A percentile compares a stretch with the other conserved stretches of the same genome.
Evolutionary conservation across 2,329 filamentous ascomycete genomes (phyloP).

Genomic region (Didymella pinodella): DNA sequence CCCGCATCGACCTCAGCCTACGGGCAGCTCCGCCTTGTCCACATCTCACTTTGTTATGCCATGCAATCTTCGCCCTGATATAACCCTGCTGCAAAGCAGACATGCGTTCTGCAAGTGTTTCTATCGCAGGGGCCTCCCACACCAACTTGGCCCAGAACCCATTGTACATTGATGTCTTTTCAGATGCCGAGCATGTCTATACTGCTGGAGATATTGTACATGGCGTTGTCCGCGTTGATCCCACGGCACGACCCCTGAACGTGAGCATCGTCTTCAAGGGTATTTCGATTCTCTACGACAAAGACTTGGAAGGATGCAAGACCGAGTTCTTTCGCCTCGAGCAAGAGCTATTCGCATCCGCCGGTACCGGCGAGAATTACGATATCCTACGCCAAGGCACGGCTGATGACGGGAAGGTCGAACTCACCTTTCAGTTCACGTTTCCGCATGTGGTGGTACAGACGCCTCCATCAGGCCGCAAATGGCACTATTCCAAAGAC

Average conservation of each 20-base stretch:
- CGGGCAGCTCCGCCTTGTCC: slow-evolving; percentile 7
- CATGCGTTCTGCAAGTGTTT: slow-evolving; percentile 16
- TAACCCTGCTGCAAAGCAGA: slow-evolving; percentile 1
- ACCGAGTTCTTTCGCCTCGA: slow-evolving; percentile 30
- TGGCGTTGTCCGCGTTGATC: slow-evolving; percentile 32
- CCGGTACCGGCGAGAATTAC: slow-evolving; percentile 28
- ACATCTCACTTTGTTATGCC: slow-evolving; percentile 2
- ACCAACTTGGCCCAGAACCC: slow-evolving; percentile 27
- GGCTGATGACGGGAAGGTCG: slow-evolving; percentile 34
- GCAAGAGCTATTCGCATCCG: slow-evolving; percentile 32
- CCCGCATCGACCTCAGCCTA: slow-evolving; percentile 14
- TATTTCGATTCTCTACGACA: slow-evolving; percentile 23
- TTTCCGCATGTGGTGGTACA: slow-evolving; percentile 32
- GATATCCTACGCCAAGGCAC: slow-evolving; percentile 34
- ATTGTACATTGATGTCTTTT: slow-evolving; percentile 28
- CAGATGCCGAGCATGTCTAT: slow-evolving; percentile 25
- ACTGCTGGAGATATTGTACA: slow-evolving; percentile 33
- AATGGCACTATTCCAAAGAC: slow-evolving; percentile 29
- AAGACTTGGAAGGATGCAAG: slow-evolving; percentile 23
- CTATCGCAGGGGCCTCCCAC: slow-evolving; percentile 17
- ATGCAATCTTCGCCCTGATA: slow-evolving; percentile 7
- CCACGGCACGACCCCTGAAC: slow-evolving; percentile 29
- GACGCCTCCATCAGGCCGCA: slow-evolving; percentile 23
- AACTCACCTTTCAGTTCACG: slow-evolving; percentile 39
- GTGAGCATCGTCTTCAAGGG: slow-evolving; percentile 30